phyloP scores from a whole-genome alignment of 1,284 basidiomycete species.

The Trametes polyzona region DNA sequence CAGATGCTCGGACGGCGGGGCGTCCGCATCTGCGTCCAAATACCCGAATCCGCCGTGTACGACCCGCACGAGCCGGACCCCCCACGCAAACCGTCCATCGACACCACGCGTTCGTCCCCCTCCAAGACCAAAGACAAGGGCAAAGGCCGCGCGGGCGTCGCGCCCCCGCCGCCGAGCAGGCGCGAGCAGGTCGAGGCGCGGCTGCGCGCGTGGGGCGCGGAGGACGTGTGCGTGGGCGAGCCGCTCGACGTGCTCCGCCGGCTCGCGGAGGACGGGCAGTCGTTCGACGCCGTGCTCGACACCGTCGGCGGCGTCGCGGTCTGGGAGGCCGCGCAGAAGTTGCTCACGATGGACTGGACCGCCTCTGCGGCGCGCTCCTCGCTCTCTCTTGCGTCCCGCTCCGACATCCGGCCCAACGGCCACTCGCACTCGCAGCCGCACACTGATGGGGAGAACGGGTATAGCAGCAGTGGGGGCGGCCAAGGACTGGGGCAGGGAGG shows the following conservation, averaged over 20 bases:
- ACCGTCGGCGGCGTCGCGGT: slow-evolving; percentile 77
- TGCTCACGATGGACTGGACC: slow-evolving; percentile 46
- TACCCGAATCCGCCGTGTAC: slow-evolving; percentile 48
- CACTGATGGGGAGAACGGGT: slow-evolving; percentile 1
- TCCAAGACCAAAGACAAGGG: slow-evolving; percentile 19
- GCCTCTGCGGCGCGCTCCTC: slow-evolving; percentile 20
- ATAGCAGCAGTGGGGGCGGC: too few relatives aligned
- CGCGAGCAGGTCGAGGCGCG: slow-evolving; percentile 53
- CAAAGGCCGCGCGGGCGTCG: slow-evolving; percentile 12
- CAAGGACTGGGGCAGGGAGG: too few relatives aligned
- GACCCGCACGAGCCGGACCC: slow-evolving; percentile 24
- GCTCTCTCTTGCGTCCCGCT: slow-evolving; percentile 20
- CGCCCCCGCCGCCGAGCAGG: slow-evolving; percentile 5
- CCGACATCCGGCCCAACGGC: slow-evolving; percentile 15
- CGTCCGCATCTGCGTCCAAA: slow-evolving; percentile 72
- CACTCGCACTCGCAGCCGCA: slow-evolving; percentile 13
- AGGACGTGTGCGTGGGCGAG: slow-evolving; percentile 66
- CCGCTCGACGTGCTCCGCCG: slow-evolving; percentile 57
- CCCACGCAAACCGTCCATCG: slow-evolving; percentile 17
- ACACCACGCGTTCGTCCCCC: slow-evolving; percentile 10
- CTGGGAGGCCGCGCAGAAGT: slow-evolving; percentile 70
- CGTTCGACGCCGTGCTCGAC: slow-evolving; percentile 82
- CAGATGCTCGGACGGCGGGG: slow-evolving; percentile 71
- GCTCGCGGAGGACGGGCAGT: slow-evolving; percentile 56
- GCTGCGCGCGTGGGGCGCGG: slow-evolving; percentile 63